These are phyloP conservation scores for Pseudogymnoascus sp. DNA, from an alignment of 2,329 filamentous ascomycete species.

Conservation along the genomic window DNA sequence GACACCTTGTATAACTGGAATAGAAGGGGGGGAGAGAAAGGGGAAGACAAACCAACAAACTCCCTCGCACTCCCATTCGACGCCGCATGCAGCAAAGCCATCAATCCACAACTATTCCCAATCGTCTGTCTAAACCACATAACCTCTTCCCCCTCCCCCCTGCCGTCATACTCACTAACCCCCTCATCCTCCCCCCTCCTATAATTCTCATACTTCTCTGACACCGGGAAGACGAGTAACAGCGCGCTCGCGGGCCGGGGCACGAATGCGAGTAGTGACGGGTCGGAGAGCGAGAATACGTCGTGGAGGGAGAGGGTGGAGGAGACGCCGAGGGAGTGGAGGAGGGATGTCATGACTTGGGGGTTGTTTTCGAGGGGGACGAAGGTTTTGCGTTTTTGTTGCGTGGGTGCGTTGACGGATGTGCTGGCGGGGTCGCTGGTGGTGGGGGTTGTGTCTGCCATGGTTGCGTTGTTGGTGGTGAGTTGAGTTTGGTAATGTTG, in stretches of 20 bases:
- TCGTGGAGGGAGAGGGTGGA: constrained; percentile 71
- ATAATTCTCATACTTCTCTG: constrained; percentile 67
- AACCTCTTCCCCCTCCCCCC: constrained; percentile 65
- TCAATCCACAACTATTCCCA: constrained; percentile 84
- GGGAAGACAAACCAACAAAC: constrained; percentile 46
- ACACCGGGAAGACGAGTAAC: constrained; percentile 86
- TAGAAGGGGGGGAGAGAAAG: background rate
- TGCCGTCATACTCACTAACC: constrained; percentile 56
- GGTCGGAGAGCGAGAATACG: constrained; percentile 84
- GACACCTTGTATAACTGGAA: background rate
- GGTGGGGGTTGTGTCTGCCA: background rate
- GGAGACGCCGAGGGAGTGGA: constrained; percentile 77
- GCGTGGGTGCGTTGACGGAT: background rate
- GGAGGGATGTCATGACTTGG: constrained; percentile 74
- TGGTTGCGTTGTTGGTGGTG: background rate
- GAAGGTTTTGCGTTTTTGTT: background rate
- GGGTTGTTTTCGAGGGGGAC: constrained; percentile 52
- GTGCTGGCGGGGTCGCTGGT: background rate
- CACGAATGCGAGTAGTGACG: constrained; percentile 75
- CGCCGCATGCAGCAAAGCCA: constrained; percentile 77
- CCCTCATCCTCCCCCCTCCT: constrained; percentile 66
- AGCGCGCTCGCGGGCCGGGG: constrained; percentile 83
- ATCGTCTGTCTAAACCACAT: constrained; percentile 96
- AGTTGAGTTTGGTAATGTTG: background rate
- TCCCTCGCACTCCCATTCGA: constrained; percentile 65